phyloP scores from a whole-genome alignment of 805 yeast species.

The Candida golubevii region DNA sequence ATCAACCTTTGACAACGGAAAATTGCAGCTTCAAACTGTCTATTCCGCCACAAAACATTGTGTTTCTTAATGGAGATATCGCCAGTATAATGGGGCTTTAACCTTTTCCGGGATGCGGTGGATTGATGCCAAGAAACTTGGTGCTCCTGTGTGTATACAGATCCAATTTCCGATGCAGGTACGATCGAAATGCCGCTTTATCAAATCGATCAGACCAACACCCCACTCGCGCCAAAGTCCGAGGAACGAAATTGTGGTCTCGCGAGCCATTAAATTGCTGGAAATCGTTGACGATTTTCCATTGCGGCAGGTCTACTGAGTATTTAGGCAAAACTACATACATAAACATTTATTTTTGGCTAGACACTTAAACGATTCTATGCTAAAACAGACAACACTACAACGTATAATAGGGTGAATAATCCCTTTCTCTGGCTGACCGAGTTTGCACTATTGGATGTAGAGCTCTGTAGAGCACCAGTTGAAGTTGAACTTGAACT shows the following conservation, averaged over 20 bases:
- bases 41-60: too few relatives aligned
- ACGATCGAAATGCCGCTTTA: conserved; percentile 3
- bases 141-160: background rate
- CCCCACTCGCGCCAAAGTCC: too few relatives aligned
- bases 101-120: too few relatives aligned
- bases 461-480: background rate
- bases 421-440: background rate
- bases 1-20: too few relatives aligned
- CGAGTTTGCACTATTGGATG: conserved; percentile 3
- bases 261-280: too few relatives aligned
- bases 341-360: too few relatives aligned
- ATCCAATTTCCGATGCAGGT: background rate
- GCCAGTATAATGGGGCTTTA: background rate
- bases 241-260: too few relatives aligned
- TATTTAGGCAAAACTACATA: too few relatives aligned
- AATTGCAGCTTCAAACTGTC: too few relatives aligned
- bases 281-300: too few relatives aligned
- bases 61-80: background rate
- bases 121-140: too few relatives aligned
- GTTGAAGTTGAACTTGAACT: background rate
- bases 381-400: conserved; percentile 1
- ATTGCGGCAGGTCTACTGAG: too few relatives aligned
- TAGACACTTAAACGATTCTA: background rate
- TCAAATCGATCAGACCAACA: conserved; percentile 2
- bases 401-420: background rate